Conservation (phyloP, 148 eudicot genomes). For the Diospyros lotus region DNA sequence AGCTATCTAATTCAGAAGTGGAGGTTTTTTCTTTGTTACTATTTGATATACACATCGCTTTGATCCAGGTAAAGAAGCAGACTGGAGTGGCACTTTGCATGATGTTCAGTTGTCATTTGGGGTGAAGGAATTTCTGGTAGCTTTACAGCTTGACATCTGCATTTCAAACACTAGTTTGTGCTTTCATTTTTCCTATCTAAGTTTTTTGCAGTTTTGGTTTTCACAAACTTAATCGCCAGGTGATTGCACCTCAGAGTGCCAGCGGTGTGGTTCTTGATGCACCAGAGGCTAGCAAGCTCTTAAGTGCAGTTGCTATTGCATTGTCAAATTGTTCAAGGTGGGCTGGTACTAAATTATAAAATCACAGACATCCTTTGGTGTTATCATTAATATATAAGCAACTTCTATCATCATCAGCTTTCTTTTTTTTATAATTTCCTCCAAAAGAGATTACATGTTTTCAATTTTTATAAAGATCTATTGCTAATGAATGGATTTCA, state of each 20-base stretch:
- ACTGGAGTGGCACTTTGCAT: conserved; percentile 65
- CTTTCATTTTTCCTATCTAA: not conserved
- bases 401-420: not conserved
- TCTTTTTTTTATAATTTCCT: not conserved
- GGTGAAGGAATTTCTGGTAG: conserved; percentile 84
- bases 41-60: not conserved
- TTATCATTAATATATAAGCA: not conserved
- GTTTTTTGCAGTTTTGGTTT: conserved; percentile 1
- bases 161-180: not conserved
- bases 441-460: not conserved
- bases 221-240: conserved; percentile 29
- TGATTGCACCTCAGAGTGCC: conserved; percentile 92
- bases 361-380: not conserved
- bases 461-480: not conserved
- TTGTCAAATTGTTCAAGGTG: conserved; percentile 87
- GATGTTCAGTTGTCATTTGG: conserved; percentile 89
- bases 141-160: conserved; percentile 5
- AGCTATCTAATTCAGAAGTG: conserved; percentile 1
- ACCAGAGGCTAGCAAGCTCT: conserved; percentile 97
- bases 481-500: not conserved
- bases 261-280: conserved; percentile 89
- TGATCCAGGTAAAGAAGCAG: conserved; percentile 45
- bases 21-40: not conserved
- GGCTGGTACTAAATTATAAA: conserved; percentile 13
- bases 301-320: conserved; percentile 97